Evolutionary conservation across 805 yeast species (phyloP).

Genomic region (Zygosaccharomyces gambellarensis): DNA sequence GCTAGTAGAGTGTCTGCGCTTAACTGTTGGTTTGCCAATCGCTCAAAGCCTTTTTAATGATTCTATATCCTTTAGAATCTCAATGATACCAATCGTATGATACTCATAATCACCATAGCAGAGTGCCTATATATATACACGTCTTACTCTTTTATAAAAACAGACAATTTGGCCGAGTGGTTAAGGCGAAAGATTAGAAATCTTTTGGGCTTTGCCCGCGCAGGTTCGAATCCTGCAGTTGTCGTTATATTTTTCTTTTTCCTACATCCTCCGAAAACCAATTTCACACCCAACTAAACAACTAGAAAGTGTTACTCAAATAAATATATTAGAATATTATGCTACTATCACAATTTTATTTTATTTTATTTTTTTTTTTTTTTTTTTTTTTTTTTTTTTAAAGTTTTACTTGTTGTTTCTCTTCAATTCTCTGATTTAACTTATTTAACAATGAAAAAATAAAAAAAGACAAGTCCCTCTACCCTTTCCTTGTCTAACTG

Average conservation of each 20-base stretch:
- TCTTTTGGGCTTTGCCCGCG: slow-evolving; percentile 52
- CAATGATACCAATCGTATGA: too few species aligned
- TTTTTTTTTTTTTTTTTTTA: background rate
- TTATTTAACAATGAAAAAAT: background rate
- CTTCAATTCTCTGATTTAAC: background rate
- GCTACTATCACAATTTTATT: too few species aligned
- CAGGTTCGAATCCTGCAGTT: slow-evolving; percentile 65
- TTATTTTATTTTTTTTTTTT: background rate
- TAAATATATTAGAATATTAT: too few species aligned
- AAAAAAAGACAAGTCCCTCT: background rate
- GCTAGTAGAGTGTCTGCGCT: too few species aligned
- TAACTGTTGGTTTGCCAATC: too few species aligned
- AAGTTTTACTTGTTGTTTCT: background rate
- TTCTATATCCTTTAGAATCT: too few species aligned
- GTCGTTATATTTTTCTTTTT: slow-evolving; percentile 40
- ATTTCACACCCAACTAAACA: too few species aligned
- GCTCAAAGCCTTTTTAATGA: too few species aligned
- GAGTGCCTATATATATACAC: too few species aligned
- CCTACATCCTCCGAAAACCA: too few species aligned
- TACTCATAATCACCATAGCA: too few species aligned
- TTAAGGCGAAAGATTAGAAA: slow-evolving; percentile 57
- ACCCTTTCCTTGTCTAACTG: slow-evolving; percentile 15
- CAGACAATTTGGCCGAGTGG: slow-evolving; percentile 55
- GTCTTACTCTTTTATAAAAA: background rate
- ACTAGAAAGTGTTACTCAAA: too few species aligned